Percentiles rank a stretch among this genome's conserved stretches.
These are phyloP conservation scores for Moesziomyces aphidis DNA, from an alignment of 1,284 basidiomycete genomes.

Conservation along the genomic window DNA sequence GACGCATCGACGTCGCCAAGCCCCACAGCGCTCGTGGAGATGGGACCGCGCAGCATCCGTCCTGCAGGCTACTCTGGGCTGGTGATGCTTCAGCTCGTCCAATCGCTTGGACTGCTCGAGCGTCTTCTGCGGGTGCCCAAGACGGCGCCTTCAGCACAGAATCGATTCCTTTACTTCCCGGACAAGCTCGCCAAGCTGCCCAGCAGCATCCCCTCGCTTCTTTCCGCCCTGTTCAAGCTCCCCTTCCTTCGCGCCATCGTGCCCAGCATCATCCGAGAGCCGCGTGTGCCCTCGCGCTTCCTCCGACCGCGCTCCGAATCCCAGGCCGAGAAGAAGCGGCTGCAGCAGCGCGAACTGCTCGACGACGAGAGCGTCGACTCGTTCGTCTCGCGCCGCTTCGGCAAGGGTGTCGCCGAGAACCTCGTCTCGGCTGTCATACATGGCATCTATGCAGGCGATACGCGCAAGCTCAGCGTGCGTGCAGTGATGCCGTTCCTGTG, in stretches of 20 bases:
- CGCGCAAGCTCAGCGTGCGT: constrained; percentile 78
- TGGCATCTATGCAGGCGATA: constrained; percentile 91
- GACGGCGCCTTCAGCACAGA: constrained; percentile 77
- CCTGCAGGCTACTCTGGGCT: constrained; percentile 57
- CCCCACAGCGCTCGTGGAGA: constrained; percentile 53
- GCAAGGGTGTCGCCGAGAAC: constrained; percentile 77
- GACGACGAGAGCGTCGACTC: constrained; percentile 84
- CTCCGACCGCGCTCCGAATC: constrained; percentile 68
- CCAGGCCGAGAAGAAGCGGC: constrained; percentile 61
- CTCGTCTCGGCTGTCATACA: constrained; percentile 88
- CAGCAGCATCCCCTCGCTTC: constrained; percentile 70
- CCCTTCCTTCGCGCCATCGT: constrained; percentile 54
- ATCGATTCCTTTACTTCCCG: constrained; percentile 79
- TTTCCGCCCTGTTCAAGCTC: constrained; percentile 54
- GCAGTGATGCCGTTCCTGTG: constrained; percentile 81
- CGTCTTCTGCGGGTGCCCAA: constrained; percentile 76
- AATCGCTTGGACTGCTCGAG: constrained; percentile 76
- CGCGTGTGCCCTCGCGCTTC: constrained; percentile 69
- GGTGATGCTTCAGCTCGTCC: constrained; percentile 79
- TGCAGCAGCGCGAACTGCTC: constrained; percentile 29
- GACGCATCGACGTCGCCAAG: background rate
- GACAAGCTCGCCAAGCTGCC: constrained; percentile 72
- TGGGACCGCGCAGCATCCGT: constrained; percentile 62
- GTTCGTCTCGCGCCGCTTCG: constrained; percentile 83
- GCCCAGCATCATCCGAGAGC: constrained; percentile 71